A percentile compares a stretch with the other conserved stretches of the same genome.
Evolutionary conservation across 2,329 filamentous ascomycete genomes (phyloP).

Genomic region (Diaporthe sp.): DNA sequence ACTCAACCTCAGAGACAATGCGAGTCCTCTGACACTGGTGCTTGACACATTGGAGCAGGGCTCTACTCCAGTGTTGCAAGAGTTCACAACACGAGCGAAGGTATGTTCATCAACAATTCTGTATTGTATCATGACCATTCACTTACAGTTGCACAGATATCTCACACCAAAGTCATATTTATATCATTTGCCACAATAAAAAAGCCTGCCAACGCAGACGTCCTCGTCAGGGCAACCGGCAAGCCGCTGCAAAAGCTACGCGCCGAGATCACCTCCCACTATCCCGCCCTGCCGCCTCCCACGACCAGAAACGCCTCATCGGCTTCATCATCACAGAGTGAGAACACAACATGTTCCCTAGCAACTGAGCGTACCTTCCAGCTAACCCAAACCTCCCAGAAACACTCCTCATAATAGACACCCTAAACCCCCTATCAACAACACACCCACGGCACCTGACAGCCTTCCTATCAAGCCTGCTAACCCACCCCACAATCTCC

Average conservation of each 20-base stretch:
- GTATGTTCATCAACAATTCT: conserved; percentile 52
- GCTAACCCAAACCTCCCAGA: conserved; percentile 55
- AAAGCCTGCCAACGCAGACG: conserved; percentile 71
- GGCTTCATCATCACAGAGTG: conserved; percentile 52
- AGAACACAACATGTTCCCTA: background rate
- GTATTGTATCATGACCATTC: background rate
- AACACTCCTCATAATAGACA: conserved; percentile 82
- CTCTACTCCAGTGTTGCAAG: conserved; percentile 73
- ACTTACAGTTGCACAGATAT: conserved; percentile 53
- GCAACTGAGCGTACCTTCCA: background rate
- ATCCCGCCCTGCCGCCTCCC: conserved; percentile 51
- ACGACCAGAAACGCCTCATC: conserved; percentile 48
- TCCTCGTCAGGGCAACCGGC: conserved; percentile 73
- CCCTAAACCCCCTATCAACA: conserved; percentile 74
- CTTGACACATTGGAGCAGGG: conserved; percentile 88
- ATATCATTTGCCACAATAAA: conserved; percentile 81
- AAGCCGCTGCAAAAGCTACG: conserved; percentile 67
- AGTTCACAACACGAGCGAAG: conserved; percentile 81
- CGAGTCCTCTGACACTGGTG: conserved; percentile 87
- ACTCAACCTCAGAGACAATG: conserved; percentile 73
- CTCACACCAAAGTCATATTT: conserved; percentile 77
- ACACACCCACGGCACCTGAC: conserved; percentile 67
- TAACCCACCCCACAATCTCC: conserved; percentile 71
- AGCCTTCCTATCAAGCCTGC: conserved; percentile 75
- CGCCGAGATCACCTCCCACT: conserved; percentile 68